phyloP scores from a whole-genome alignment of 306 rosid genomes.

The Luffa aegyptiaca region DNA sequence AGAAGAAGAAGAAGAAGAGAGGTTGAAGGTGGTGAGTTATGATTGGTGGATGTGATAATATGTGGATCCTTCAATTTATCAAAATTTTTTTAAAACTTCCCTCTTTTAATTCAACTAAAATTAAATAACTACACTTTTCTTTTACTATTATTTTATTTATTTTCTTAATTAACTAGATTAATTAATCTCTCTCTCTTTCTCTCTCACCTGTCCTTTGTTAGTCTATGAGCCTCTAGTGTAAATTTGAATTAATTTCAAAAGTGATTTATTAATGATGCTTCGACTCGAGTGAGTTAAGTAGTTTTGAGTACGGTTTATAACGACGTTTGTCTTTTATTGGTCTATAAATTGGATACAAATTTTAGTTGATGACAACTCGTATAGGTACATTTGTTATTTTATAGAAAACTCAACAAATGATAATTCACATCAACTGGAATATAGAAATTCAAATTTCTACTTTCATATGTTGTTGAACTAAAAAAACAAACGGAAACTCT shows the following conservation, averaged over 20 bases:
- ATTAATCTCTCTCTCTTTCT: not conserved
- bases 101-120: not conserved
- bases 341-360: too few relatives aligned
- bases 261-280: too few relatives aligned
- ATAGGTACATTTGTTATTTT: too few relatives aligned
- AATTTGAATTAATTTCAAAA: not conserved
- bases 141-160: not conserved
- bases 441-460: too few relatives aligned
- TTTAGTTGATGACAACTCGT: too few relatives aligned
- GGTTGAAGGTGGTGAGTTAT: not conserved
- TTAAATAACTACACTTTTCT: not conserved
- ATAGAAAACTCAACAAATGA: too few relatives aligned
- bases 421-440: too few relatives aligned
- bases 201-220: slow-evolving; percentile 16
- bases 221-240: slow-evolving; percentile 12
- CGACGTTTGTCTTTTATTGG: too few relatives aligned
- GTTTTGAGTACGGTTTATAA: too few relatives aligned
- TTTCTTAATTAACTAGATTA: not conserved
- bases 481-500: too few relatives aligned
- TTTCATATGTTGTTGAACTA: too few relatives aligned
- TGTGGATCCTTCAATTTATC: slow-evolving; percentile 12
- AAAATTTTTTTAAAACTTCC: not conserved
- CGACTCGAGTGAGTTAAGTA: too few relatives aligned
- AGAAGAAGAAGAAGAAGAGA: not conserved
- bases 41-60: not conserved